Conservation (phyloP, 192 early-diverging fungal genomes). For the Coemansia sp. region DNA sequence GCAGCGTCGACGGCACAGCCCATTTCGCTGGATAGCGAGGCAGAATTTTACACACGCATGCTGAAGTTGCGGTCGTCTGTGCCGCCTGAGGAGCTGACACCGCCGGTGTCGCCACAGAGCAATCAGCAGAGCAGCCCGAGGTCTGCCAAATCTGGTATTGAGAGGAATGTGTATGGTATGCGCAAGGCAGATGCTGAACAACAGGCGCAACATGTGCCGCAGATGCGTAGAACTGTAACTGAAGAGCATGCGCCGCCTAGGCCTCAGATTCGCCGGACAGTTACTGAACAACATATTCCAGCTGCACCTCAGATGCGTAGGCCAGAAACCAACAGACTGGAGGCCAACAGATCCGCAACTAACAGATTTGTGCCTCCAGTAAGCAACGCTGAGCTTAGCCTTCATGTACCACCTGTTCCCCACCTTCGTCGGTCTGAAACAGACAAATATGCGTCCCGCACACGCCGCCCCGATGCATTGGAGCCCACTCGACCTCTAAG, state of each 20-base stretch:
- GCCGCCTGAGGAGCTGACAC: conserved; percentile 20
- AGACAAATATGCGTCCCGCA: too few species aligned
- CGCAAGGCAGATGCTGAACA: too few species aligned
- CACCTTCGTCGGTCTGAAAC: too few species aligned
- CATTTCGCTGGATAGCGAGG: conserved; percentile 16
- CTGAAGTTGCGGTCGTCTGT: conserved; percentile 22
- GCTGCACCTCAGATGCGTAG: background rate
- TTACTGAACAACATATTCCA: background rate
- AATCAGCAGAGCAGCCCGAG: background rate
- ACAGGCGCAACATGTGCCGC: too few species aligned
- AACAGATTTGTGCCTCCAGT: background rate
- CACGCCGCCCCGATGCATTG: too few species aligned
- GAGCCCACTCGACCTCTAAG: background rate
- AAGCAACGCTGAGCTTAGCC: too few species aligned
- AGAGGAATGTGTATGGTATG: background rate
- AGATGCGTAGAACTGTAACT: too few species aligned
- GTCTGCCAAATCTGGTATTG: background rate
- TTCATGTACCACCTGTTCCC: too few species aligned
- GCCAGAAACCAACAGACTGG: background rate
- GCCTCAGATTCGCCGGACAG: background rate
- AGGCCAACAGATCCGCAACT: background rate
- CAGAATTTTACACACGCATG: conserved; percentile 29
- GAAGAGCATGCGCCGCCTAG: background rate
- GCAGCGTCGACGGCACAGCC: conserved; percentile 3
- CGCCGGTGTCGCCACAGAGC: conserved; percentile 11